Conservation (phyloP, 2,329 filamentous ascomycete species). For the Daldinia eschscholtzii region DNA sequence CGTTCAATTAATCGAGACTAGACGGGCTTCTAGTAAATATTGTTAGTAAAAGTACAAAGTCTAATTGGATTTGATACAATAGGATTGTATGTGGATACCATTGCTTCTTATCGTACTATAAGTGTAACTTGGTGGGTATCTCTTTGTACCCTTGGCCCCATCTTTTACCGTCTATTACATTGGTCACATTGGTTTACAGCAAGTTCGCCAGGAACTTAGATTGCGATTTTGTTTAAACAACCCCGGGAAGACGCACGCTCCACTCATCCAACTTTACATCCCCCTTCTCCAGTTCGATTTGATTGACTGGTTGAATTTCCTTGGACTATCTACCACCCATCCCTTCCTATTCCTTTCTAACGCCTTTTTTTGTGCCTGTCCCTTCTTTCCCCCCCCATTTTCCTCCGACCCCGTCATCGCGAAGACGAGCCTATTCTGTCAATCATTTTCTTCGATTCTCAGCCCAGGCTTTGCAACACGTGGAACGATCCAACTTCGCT, state of each 20-base stretch:
- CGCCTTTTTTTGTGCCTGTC: constrained; percentile 24
- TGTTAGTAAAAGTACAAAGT: constrained; percentile 29
- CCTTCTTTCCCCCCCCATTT: constrained; percentile 26
- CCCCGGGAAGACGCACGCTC: constrained; percentile 26
- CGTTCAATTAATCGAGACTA: constrained; percentile 8
- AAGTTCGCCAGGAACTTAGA: constrained; percentile 29
- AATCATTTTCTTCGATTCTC: constrained; percentile 46
- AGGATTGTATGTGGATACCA: constrained; percentile 7
- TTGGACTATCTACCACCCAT: constrained; percentile 33
- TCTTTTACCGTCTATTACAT: constrained; percentile 31
- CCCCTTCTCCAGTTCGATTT: constrained; percentile 38
- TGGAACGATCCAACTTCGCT: constrained; percentile 48
- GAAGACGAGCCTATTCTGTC: constrained; percentile 47
- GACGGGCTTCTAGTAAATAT: constrained; percentile 19
- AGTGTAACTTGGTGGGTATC: neutral
- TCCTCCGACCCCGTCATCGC: constrained; percentile 40
- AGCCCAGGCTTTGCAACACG: constrained; percentile 44
- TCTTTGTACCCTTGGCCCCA: constrained; percentile 14
- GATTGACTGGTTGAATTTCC: constrained; percentile 40
- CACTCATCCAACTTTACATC: constrained; percentile 33
- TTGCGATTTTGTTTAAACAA: constrained; percentile 14
- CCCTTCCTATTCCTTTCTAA: constrained; percentile 35
- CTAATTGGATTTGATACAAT: constrained; percentile 29
- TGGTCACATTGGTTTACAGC: constrained; percentile 7
- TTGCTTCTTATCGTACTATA: neutral